Evolutionary conservation across 495 filamentous ascomycete species (phyloP).

Genomic region (Aspergillus bertholletiae): DNA sequence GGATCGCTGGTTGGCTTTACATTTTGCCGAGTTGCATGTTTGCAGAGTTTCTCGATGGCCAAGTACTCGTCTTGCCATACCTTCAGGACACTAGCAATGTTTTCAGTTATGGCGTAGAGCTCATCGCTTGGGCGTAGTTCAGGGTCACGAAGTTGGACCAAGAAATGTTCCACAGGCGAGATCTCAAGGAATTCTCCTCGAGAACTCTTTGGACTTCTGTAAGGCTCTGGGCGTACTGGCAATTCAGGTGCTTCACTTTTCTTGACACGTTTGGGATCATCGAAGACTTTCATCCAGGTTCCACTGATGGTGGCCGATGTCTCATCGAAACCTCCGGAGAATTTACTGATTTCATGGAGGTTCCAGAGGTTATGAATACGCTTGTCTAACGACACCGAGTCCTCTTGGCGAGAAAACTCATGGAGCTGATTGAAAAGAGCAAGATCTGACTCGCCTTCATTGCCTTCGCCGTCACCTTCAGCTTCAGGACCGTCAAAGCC

Average conservation of each 20-base stretch:
- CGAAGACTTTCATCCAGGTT: constrained; percentile 32
- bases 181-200: constrained; percentile 46
- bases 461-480: constrained; percentile 16
- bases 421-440: constrained; percentile 30
- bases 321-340: constrained; percentile 38
- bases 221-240: constrained; percentile 42
- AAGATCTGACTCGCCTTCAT: constrained; percentile 18
- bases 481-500: constrained; percentile 17
- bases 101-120: constrained; percentile 51
- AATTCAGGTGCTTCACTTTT: constrained; percentile 44
- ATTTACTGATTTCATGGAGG: constrained; percentile 47
- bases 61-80: constrained; percentile 64
- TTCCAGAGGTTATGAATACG: constrained; percentile 60
- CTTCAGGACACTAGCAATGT: constrained; percentile 49
- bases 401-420: constrained; percentile 31
- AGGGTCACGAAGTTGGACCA: constrained; percentile 34
- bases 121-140: constrained; percentile 38
- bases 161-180: constrained; percentile 27
- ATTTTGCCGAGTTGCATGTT: constrained; percentile 41
- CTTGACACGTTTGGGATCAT: constrained; percentile 30
- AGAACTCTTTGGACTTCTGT: constrained; percentile 28
- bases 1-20: constrained; percentile 21
- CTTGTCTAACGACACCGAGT: constrained; percentile 54
- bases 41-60: constrained; percentile 53
- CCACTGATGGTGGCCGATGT: constrained; percentile 22